Evolutionary conservation across 2,329 filamentous ascomycete species (phyloP), one percentile per base, ranked within the genome.

Genomic region (Colletotrichum godetiae): DNA sequence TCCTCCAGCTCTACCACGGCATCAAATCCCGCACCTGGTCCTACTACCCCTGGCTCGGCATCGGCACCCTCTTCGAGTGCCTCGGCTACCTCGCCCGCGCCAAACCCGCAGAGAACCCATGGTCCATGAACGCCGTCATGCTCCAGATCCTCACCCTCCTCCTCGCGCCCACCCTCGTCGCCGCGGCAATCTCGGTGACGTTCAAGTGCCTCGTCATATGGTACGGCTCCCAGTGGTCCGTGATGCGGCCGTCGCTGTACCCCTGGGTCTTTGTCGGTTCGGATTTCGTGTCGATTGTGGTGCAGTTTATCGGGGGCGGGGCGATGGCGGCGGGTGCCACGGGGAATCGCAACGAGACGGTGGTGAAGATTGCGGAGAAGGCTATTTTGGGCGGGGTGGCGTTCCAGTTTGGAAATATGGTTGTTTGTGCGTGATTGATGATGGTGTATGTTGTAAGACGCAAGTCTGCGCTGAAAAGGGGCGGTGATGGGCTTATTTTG

Each of bases 241-340:
- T 82, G 1, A 76, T 87, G 33, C 80, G 78, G 29, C 85, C 87
- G 0, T 78, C 76, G 5, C 80, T 84, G 1, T 88, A 88, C 75
- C 85, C 86, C 3, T 85, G 74, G 74, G 84, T 88, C 65, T 88
- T 89, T 79, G 85, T 89, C 68, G 81, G 82, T 3, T 86, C 83
- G 77, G 87, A 89, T 73, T 75, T 86, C 61, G 74, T 85, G 52
- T 86, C 84, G n/a, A 79, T 80, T 31, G 56, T 78, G 24, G 63
- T 80, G 5, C 79, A 80, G 37, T 60, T 73, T 2, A 56, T 73
- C 3, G 78, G 79, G 19, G 74, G 58, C 37, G 53, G 4, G 15
- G 37, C 1, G 58, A 65, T 6, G 27, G 27, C 27, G 27, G 27
- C 27, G 4, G 27, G 27, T 29, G 27, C 27, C 5, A 29, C 27